Conservation (phyloP, 129 eudicot species). For the Chrysanthemum makinoi region DNA sequence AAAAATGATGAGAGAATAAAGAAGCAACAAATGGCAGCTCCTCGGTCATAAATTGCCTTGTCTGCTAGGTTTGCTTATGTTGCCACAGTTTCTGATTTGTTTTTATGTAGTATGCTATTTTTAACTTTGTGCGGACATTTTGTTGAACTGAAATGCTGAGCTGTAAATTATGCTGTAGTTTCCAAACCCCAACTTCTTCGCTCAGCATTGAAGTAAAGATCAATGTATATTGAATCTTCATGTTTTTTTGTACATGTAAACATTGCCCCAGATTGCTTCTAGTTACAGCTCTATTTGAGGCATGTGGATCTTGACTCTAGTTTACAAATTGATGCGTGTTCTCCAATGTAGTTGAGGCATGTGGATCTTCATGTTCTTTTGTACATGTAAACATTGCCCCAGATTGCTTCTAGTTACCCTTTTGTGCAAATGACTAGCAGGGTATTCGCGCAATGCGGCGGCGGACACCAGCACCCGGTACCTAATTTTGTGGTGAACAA, state of each 20-base stretch:
- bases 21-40: slow-evolving; percentile 99
- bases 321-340: too few relatives aligned
- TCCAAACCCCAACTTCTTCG: neutral
- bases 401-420: too few relatives aligned
- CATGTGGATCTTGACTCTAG: neutral
- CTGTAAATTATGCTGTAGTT: slow-evolving; percentile 10
- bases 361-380: too few relatives aligned
- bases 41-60: slow-evolving; percentile 34
- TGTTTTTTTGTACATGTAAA: neutral
- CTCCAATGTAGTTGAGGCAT: too few relatives aligned
- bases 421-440: too few relatives aligned
- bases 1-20: slow-evolving; percentile 76
- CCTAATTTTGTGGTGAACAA: too few relatives aligned
- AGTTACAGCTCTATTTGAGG: neutral
- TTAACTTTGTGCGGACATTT: neutral
- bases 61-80: slow-evolving; percentile 29
- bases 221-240: neutral
- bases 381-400: too few relatives aligned
- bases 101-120: neutral
- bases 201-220: neutral
- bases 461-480: too few relatives aligned
- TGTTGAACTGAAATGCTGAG: neutral
- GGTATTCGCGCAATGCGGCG: too few relatives aligned
- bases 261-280: neutral
- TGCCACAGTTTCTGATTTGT: neutral